Evolutionary conservation across 2,329 filamentous ascomycete genomes (phyloP).

Genomic region (Elsinoe perseae): DNA sequence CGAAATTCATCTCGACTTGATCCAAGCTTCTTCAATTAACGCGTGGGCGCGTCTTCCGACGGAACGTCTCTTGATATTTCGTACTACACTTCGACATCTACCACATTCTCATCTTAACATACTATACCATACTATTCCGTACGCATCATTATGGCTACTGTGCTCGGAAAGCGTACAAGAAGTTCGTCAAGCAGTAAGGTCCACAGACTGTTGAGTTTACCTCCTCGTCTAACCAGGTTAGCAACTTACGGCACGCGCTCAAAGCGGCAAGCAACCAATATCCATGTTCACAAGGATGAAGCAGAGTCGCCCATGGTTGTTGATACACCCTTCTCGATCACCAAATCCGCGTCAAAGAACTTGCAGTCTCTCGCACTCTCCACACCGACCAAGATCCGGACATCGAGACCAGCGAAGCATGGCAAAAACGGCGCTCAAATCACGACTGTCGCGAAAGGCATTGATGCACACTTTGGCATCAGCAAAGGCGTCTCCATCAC

Average conservation of each 20-base stretch:
- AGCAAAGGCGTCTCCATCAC: conserved; percentile 31
- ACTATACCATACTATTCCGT: not conserved
- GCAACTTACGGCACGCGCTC: conserved; percentile 21
- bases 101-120: conserved; percentile 13
- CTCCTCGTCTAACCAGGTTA: conserved; percentile 3
- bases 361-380: conserved; percentile 17
- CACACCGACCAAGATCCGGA: conserved; percentile 3
- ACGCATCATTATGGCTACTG: conserved; percentile 29
- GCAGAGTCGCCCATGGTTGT: conserved; percentile 54
- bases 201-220: conserved; percentile 32
- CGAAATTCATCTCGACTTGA: conserved; percentile 1
- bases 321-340: conserved; percentile 19
- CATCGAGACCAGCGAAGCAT: conserved; percentile 40
- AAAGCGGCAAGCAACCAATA: conserved; percentile 36
- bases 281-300: conserved; percentile 55
- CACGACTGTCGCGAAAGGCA: conserved; percentile 39
- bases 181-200: conserved; percentile 19
- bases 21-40: conserved; percentile 6
- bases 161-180: conserved; percentile 44
- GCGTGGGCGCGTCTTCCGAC: not conserved
- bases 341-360: conserved; percentile 38
- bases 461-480: conserved; percentile 38
- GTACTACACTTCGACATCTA: not conserved
- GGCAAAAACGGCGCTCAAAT: conserved; percentile 36
- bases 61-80: conserved; percentile 7